Percentiles rank a stretch among this genome's conserved stretches.
These are phyloP conservation scores for Blastobotrys raffinosifermentans DNA, from an alignment of 1,139 yeast species.

Conservation along the genomic window DNA sequence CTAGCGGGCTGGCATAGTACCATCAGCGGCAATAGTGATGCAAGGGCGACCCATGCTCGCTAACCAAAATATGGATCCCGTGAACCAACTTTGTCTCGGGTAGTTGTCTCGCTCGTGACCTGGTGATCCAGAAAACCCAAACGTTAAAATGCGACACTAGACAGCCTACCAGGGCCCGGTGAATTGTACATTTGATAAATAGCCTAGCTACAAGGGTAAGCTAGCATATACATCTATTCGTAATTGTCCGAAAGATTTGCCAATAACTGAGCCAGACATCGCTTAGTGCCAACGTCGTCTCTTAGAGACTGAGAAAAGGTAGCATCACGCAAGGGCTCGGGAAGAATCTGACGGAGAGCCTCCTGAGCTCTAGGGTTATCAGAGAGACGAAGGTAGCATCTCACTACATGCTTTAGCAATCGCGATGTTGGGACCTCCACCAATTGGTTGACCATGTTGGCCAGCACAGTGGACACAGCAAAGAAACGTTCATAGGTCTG, in stretches of 20 bases:
- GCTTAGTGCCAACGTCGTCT: slow-evolving; percentile 84
- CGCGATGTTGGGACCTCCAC: slow-evolving; percentile 68
- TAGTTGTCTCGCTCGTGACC: no score
- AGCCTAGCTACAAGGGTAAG: no score
- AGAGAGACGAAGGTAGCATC: slow-evolving; percentile 85
- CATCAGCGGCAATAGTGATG: no score
- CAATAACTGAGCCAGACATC: slow-evolving; percentile 79
- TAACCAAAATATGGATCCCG: no score
- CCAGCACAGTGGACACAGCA: slow-evolving; percentile 85
- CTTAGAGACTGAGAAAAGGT: slow-evolving; percentile 73
- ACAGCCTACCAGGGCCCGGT: no score
- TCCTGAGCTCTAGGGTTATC: slow-evolving; percentile 90
- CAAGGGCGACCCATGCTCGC: no score
- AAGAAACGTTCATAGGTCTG: slow-evolving; percentile 92
- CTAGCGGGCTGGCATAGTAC: no score
- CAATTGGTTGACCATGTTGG: slow-evolving; percentile 84
- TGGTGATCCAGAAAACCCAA: no score
- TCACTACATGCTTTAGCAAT: slow-evolving; percentile 83
- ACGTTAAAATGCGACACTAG: no score
- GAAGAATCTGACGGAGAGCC: slow-evolving; percentile 76
- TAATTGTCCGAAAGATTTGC: slow-evolving; percentile 50
- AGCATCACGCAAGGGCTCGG: slow-evolving; percentile 86
- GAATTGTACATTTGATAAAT: no score
- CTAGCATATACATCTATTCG: slow-evolving; percentile 16
- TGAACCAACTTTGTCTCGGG: no score